Evolutionary conservation across 352 stramenopile species (phyloP), one percentile per base, ranked within the genome.

Genomic region (Phytophthora ramorum): DNA sequence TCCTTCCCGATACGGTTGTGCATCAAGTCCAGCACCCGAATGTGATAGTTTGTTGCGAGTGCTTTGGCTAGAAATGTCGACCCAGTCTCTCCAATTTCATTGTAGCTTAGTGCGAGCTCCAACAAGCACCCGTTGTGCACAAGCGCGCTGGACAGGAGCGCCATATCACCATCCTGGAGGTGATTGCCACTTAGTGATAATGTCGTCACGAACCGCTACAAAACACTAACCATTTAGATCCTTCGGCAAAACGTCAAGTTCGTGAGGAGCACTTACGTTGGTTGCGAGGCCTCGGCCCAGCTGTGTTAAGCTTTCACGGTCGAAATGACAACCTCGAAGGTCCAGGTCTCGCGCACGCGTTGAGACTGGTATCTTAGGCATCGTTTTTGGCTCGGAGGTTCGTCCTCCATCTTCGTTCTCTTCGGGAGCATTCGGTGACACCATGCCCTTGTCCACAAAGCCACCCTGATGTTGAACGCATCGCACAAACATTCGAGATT

Each of bases 31-130:
- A 93, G 48, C 0, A 84, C 28, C 24, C 51, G 67, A 32, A 93
- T 58, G 24, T 73, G 57, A 0, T 43, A 35, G 43, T 93, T 89
- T 12, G 69, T 58, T 5, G 44, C 50, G 22, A 93, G 47, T 13
- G 74, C 77, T 22, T 79, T 83, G 19, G 83, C 85, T 16, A 93
- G 61, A 2, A 79, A 66, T 13, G 72, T 79, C 13, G 83, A 91
- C 1, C 85, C 85, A 19, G 79, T 52, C 14, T 74, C 74, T 0
- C 65, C 61, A 40, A 93, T 85, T 55, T 60, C 68, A 60, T 93
- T 93, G 73, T 93, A 93, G 59, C 81, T 91, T 16, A 93, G 66
- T 22, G 81, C 76, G 41, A 93, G 78, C 40, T 87, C 71, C 32
- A 63, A 52, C 6, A 90, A 66, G 41, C 77, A 81, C 0, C 45